Base-by-base conservation (phyloP, 345 rosid species). In the Microthlaspi erraticum region DNA sequence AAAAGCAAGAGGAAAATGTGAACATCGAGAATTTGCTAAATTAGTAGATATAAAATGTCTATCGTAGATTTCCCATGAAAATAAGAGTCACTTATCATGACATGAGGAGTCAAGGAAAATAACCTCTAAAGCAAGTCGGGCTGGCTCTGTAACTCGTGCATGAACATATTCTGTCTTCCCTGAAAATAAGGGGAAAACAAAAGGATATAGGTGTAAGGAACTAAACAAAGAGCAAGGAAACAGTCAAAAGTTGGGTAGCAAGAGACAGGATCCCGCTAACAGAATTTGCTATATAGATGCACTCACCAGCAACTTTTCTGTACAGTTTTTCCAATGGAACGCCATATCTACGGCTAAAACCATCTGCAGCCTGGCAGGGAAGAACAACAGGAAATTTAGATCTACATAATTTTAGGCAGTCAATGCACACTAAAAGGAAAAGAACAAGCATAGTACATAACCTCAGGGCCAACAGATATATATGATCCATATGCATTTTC, bases 111-210 rank as follows among this genome's bases (percentile, higher is more conserved):
- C 45, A 18, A 75, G 73, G 23, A 75, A 61, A 38, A 74, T 49
- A 75, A 93, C 98, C 97, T 88, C 87, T 73, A 86, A 67, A 53
- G 94, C 86, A 84, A 78, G 77, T 65, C 80, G 86, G 76, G 96
- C 84, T 59, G 92, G 75, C 81, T 88, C 92, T 72, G 77, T 86
- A 54, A 91, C 83, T 58, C 62, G 79, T 39, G 82, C 89, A 82
- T 85, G 87, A 19, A 91, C 71, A 76, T 93, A 93, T 70, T 91
- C 97, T 52, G 92, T 80, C 80, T 93, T 93, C 60, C 98, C 98
- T 93, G 84, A 77, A 78, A 79, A 46, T 19, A 8, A 10, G 20
- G 4, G 36, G 8, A 32, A 64, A 32, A 26, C 1, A 26, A 60
- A 53, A 38, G 20, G 10, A 48, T 31, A 29, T 8, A 64, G 43